Percentiles rank a stretch among this genome's conserved stretches.
These are phyloP conservation scores for Saccharum spontaneum DNA, from an alignment of 176 grass and related monocot genomes.

Conservation along the genomic window DNA sequence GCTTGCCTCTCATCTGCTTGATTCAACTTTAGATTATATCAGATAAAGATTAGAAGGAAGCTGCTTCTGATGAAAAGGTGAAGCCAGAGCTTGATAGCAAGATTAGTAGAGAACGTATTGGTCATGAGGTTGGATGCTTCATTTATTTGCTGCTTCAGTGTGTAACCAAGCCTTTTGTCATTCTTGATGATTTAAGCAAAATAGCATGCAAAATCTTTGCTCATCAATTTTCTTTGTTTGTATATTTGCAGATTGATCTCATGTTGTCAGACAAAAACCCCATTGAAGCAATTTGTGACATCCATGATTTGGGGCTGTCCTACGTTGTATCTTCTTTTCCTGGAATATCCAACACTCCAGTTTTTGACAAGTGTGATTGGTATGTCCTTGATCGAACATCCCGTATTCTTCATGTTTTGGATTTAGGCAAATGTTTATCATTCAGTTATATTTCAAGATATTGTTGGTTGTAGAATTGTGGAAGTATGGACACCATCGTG, in stretches of 20 bases:
- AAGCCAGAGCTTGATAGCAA: conserved; percentile 76
- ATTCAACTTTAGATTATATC: conserved; percentile 64
- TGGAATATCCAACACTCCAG: conserved; percentile 36
- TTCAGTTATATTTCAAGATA: conserved; percentile 8
- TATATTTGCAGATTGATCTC: conserved; percentile 78
- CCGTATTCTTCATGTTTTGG: neutral
- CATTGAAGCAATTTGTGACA: conserved; percentile 59
- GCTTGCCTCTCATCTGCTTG: conserved; percentile 60
- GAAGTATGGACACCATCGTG: neutral
- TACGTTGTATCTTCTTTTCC: conserved; percentile 80
- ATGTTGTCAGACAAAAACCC: conserved; percentile 88
- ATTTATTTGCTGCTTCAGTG: neutral
- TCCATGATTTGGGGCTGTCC: conserved; percentile 72
- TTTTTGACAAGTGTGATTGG: conserved; percentile 68
- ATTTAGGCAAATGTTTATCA: neutral
- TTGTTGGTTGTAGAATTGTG: neutral
- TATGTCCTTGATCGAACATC: conserved; percentile 41
- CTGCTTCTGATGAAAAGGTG: conserved; percentile 80
- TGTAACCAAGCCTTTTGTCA: neutral
- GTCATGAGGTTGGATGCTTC: conserved; percentile 72
- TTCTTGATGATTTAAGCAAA: conserved; percentile 9
- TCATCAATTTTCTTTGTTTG: conserved; percentile 28
- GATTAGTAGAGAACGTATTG: conserved; percentile 93
- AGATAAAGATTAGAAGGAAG: conserved; percentile 80
- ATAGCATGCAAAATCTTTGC: neutral